Base-by-base conservation (phyloP, 352 stramenopile species). In the Phytophthora pinifolia region DNA sequence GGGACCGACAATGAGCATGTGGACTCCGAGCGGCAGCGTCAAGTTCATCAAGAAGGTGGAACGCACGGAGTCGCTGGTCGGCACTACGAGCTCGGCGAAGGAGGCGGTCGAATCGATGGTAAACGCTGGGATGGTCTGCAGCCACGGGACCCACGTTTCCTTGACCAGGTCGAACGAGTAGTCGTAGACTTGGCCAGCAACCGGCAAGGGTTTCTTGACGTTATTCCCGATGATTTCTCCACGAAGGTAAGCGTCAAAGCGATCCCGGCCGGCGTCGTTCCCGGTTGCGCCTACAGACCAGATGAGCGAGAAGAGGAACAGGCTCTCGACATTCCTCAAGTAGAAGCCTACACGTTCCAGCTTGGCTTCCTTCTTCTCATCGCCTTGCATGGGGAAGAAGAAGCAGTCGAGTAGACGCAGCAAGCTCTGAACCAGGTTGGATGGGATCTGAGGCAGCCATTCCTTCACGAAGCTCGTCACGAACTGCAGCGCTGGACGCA, bases 21-120 rank as follows among this genome's bases (percentile, higher is more conserved):
- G 92, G 10, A 97, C 87, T 13, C 76, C 74, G 48, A 89, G 59
- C 2, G 74, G 72, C 3, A 98, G 53, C 20, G 90, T 78, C 20
- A 96, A 61, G 42, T 97, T 88, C 62, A 97, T 92, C 17, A 98
- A 65, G 48, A 96, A 97, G 2, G 84, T 98, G 35, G 96, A 96
- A 29, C 92, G 84, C 12, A 98, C 86, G 4, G 87, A 97, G 65
- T 98, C 94, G 25, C 84, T 89, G 9, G 92, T 98, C 3, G 94
- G 94, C 6, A 98, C 88, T 14, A 98, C 96, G 8, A 98, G 67
- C 47, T 98, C 94, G 0, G 79, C 84, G 54, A 98, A 98, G 0
- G 72, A 88, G 2, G 89, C 74, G 3, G 76, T 81, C 1, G 79
- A 64, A 30, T 90, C 94, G 70, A 80, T 78, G 2, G 63, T 67